phyloP scores from a whole-genome alignment of 192 early-diverging fungal species.

The Entomortierella parvispora region DNA sequence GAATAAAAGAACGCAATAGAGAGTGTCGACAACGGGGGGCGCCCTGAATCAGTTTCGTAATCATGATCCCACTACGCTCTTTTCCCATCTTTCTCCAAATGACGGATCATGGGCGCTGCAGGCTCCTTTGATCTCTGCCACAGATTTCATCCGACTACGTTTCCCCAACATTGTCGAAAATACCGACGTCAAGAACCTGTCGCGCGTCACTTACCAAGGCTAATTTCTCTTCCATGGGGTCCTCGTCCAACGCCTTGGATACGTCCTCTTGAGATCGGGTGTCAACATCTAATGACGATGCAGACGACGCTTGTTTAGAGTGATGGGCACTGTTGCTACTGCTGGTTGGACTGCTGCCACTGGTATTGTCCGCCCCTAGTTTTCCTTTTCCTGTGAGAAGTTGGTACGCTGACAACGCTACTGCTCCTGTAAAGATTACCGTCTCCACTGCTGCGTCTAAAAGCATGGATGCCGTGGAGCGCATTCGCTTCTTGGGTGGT shows the following conservation, averaged over 20 bases:
- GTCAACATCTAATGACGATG: not conserved
- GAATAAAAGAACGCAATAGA: not conserved
- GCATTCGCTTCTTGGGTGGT: slow-evolving; percentile 41
- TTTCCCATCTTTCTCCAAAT: not conserved
- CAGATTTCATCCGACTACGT: not conserved
- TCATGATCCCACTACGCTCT: not conserved
- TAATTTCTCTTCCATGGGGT: slow-evolving; percentile 36
- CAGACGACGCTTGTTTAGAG: slow-evolving; percentile 15
- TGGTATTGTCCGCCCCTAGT: not conserved
- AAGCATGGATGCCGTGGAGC: slow-evolving; percentile 39
- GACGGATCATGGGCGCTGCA: too few species aligned
- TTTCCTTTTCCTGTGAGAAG: slow-evolving; percentile 35
- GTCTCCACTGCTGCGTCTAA: slow-evolving; percentile 47
- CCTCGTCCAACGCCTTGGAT: slow-evolving; percentile 20
- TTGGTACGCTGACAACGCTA: slow-evolving; percentile 49
- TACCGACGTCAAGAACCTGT: not conserved
- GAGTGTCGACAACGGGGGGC: not conserved
- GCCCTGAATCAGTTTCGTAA: not conserved
- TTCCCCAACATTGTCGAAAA: not conserved
- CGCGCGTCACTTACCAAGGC: slow-evolving; percentile 14
- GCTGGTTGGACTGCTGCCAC: not conserved
- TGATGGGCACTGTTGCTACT: not conserved
- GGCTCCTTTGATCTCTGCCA: too few species aligned
- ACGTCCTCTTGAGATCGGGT: not conserved
- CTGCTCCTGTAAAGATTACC: slow-evolving; percentile 53